phyloP scores from a whole-genome alignment of 345 rosid species.

The Brassica nigra region DNA sequence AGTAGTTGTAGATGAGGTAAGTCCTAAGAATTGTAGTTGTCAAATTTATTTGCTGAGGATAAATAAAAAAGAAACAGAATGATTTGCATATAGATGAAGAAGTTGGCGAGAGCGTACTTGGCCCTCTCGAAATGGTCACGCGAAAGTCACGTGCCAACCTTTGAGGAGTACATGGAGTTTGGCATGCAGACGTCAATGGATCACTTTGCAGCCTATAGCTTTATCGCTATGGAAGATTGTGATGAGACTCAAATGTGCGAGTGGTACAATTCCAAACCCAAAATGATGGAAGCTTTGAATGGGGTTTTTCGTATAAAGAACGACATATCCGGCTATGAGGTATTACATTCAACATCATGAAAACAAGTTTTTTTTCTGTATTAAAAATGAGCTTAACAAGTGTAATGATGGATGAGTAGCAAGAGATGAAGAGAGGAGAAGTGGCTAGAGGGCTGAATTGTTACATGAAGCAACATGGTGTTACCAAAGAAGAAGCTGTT shows the following conservation, averaged over 20 bases:
- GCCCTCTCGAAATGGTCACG: slow-evolving; percentile 20
- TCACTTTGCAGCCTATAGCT: background rate
- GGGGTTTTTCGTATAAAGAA: background rate
- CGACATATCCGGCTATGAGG: slow-evolving; percentile 11
- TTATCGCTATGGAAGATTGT: slow-evolving; percentile 19
- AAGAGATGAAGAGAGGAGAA: slow-evolving; percentile 17
- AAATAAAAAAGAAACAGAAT: background rate
- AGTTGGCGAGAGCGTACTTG: background rate
- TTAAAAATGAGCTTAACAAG: background rate
- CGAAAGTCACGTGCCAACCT: slow-evolving; percentile 21
- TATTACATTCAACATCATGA: background rate
- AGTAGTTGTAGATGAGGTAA: background rate
- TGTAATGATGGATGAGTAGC: slow-evolving; percentile 6
- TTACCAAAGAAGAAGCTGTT: slow-evolving; percentile 4
- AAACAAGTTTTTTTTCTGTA: background rate
- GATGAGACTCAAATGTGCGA: background rate
- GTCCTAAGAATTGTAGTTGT: background rate
- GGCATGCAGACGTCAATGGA: slow-evolving; percentile 2
- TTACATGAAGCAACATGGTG: slow-evolving; percentile 22
- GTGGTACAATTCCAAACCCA: slow-evolving; percentile 15
- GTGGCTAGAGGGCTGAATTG: slow-evolving; percentile 21
- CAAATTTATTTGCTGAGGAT: background rate
- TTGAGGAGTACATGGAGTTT: slow-evolving; percentile 34
- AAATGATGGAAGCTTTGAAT: slow-evolving; percentile 4
- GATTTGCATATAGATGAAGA: slow-evolving; percentile 6